Percentiles rank a stretch among this genome's conserved stretches.
phyloP scores from a whole-genome alignment of 371 early-diverging fungal species.

The Mortierella sp. region DNA sequence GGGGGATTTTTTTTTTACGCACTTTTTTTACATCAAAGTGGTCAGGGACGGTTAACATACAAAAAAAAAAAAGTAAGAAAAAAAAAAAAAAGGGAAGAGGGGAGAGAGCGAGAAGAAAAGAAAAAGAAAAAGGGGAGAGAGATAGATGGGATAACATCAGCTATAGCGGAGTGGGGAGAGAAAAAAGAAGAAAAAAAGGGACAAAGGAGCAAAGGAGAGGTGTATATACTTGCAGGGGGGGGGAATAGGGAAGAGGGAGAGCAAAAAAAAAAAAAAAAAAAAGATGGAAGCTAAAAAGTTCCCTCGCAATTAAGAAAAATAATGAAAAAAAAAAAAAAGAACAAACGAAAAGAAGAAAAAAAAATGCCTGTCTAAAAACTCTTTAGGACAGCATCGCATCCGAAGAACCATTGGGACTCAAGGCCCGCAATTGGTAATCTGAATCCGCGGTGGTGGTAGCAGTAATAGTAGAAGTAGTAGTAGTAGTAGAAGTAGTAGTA shows the following conservation, averaged over 20 bases:
- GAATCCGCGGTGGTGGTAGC: slow-evolving; percentile 40
- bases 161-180: slow-evolving; percentile 44
- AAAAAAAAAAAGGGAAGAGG: no score
- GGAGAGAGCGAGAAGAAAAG: no score
- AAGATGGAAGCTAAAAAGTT: slow-evolving; percentile 2
- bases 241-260: slow-evolving; percentile 9
- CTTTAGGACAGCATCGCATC: slow-evolving; percentile 35
- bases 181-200: slow-evolving; percentile 5
- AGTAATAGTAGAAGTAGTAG: slow-evolving; percentile 8
- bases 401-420: slow-evolving; percentile 42
- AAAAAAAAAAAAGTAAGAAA: no score
- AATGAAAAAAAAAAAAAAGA: slow-evolving; percentile 13
- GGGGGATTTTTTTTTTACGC: no score
- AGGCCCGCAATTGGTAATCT: slow-evolving; percentile 53
- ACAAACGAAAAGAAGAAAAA: slow-evolving; percentile 15
- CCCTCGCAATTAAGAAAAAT: slow-evolving; percentile 18
- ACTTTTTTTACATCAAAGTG: no score
- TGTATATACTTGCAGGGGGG: slow-evolving; percentile 7
- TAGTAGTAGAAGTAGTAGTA: not conserved
- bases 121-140: slow-evolving; percentile 5
- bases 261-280: slow-evolving; percentile 7
- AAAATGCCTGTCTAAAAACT: slow-evolving; percentile 16
- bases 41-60: no score
- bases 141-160: slow-evolving; percentile 41
- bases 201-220: slow-evolving; percentile 9